Evolutionary conservation across 2,329 filamentous ascomycete species (phyloP).

Genomic region (Septoria linicola): DNA sequence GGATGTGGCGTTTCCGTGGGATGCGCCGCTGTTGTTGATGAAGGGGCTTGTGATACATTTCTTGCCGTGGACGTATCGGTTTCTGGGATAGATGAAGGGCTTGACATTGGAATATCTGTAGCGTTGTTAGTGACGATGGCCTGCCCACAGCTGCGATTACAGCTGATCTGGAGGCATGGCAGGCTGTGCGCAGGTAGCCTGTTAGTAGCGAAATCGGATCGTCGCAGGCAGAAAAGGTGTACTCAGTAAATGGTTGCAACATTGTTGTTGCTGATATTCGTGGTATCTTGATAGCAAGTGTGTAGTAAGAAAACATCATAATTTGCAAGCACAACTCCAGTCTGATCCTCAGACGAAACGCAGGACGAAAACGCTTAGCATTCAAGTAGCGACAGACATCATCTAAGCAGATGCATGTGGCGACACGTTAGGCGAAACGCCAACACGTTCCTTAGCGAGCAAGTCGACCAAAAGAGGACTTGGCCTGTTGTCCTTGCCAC

Average conservation of each 20-base stretch:
- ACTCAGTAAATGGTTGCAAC: no score
- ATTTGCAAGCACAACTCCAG: no score
- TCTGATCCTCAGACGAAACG: background rate
- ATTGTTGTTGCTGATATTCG: no score
- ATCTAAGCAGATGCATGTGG: background rate
- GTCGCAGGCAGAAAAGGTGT: no score
- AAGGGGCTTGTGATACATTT: constrained; percentile 2
- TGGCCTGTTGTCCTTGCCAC: constrained; percentile 79
- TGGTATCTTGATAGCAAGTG: no score
- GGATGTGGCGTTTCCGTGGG: constrained; percentile 1
- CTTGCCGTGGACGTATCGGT: constrained; percentile 3
- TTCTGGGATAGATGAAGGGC: background rate
- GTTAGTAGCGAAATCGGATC: no score
- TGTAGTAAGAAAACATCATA: background rate
- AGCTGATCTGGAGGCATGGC: no score
- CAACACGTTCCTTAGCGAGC: constrained; percentile 89
- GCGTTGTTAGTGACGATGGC: no score
- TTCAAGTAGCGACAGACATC: background rate
- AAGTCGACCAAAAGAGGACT: constrained; percentile 86
- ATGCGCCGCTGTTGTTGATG: background rate
- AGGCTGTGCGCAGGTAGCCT: no score
- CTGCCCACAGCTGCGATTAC: no score
- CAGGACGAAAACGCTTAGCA: constrained; percentile 5
- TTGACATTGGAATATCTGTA: no score
- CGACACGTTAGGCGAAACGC: constrained; percentile 56